These are phyloP conservation scores for Thymus mandschuricus DNA, from an alignment of 257 asterid genomes.

Conservation along the genomic window DNA sequence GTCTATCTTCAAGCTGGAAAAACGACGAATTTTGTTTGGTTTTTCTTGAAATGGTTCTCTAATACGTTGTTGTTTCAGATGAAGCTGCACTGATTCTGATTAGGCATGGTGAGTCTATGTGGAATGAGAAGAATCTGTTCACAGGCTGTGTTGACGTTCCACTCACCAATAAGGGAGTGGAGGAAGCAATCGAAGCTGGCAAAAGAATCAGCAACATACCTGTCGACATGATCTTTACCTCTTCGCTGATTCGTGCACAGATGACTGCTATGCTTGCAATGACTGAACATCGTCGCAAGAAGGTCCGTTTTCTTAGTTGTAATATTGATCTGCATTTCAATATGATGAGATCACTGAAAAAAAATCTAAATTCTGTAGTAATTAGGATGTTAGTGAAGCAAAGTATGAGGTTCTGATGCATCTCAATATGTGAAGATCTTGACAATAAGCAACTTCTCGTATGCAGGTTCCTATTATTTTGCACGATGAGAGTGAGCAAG, in stretches of 20 bases:
- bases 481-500: slow-evolving; percentile 85
- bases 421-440: neutral
- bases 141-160: slow-evolving; percentile 99
- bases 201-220: slow-evolving; percentile 95
- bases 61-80: slow-evolving; percentile 39
- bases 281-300: slow-evolving; percentile 98
- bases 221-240: slow-evolving; percentile 86
- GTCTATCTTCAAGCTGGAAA: neutral
- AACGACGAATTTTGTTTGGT: neutral
- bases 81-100: slow-evolving; percentile 93
- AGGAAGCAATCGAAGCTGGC: slow-evolving; percentile 97
- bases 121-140: slow-evolving; percentile 99
- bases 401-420: slow-evolving; percentile 3
- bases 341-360: neutral
- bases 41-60: slow-evolving; percentile 11
- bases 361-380: neutral
- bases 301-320: slow-evolving; percentile 45
- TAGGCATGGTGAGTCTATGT: slow-evolving; percentile 98
- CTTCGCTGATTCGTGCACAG: slow-evolving; percentile 92
- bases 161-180: slow-evolving; percentile 86
- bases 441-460: slow-evolving; percentile 2
- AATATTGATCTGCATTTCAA: neutral
- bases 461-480: slow-evolving; percentile 84
- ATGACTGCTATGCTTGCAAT: slow-evolving; percentile 99
- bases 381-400: slow-evolving; percentile 1